Percentiles rank a stretch among this genome's conserved stretches.
phyloP scores from a whole-genome alignment of 2,329 filamentous ascomycete genomes.

The Aspergillus vadensis region DNA sequence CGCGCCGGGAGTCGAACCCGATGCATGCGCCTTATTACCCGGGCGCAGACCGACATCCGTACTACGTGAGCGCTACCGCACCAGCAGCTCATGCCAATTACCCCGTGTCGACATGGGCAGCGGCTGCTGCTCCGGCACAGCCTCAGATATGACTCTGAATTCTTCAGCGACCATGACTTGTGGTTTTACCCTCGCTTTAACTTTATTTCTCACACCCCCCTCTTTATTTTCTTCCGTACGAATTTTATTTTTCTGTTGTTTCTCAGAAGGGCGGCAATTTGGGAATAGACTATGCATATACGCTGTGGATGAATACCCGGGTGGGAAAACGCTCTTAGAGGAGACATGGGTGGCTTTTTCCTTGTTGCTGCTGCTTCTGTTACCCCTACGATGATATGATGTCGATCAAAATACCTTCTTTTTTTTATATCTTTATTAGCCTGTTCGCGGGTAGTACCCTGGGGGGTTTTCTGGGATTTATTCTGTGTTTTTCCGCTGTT shows the following conservation, averaged over 20 bases:
- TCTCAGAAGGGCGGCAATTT: conserved; percentile 26
- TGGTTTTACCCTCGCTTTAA: conserved; percentile 15
- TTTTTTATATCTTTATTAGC: neutral
- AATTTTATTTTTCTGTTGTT: conserved; percentile 15
- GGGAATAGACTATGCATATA: conserved; percentile 28
- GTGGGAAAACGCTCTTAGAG: conserved; percentile 25
- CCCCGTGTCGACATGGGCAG: conserved; percentile 42
- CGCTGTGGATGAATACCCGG: conserved; percentile 24
- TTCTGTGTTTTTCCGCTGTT: conserved; percentile 18
- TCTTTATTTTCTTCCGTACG: conserved; percentile 13
- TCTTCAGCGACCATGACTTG: conserved; percentile 8
- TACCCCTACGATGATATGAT: conserved; percentile 25
- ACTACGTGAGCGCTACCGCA: conserved; percentile 34
- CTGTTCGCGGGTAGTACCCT: conserved; percentile 6
- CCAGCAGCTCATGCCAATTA: conserved; percentile 37
- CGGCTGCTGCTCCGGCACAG: conserved; percentile 40
- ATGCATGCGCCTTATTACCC: conserved; percentile 39
- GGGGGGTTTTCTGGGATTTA: conserved; percentile 11
- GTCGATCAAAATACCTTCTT: conserved; percentile 19
- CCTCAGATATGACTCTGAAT: conserved; percentile 37
- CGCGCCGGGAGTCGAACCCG: conserved; percentile 41
- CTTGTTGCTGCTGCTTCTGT: conserved; percentile 21
- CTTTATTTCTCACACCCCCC: conserved; percentile 13
- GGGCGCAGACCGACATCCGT: conserved; percentile 34
- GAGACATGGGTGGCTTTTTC: conserved; percentile 24